phyloP scores from a whole-genome alignment of 805 yeast genomes.

The Starmerella etchellsii region DNA sequence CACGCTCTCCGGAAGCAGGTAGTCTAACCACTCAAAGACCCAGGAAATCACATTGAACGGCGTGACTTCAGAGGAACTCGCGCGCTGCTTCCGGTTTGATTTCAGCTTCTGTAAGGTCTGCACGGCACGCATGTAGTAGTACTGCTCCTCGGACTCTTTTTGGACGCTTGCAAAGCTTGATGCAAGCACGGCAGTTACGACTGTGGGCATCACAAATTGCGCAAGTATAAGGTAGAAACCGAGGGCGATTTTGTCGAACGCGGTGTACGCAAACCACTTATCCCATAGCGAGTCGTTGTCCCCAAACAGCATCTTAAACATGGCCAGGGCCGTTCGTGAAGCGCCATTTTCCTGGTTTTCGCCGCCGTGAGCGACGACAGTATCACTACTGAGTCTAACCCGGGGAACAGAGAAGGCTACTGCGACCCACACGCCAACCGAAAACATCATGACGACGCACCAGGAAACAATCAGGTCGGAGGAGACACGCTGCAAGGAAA shows the following conservation, averaged over 20 bases:
- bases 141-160: conserved; percentile 1
- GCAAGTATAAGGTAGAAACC: conserved; percentile 3
- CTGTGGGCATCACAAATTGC: conserved; percentile 4
- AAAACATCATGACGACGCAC: conserved; percentile 5
- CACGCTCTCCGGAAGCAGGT: neutral
- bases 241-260: conserved; percentile 2
- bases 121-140: conserved; percentile 2
- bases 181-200: conserved; percentile 6
- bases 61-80: neutral
- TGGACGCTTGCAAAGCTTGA: conserved; percentile 2
- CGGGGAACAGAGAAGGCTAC: conserved; percentile 5
- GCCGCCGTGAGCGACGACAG: no score
- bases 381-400: neutral
- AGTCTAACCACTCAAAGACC: neutral
- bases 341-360: neutral
- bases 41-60: conserved; percentile 1
- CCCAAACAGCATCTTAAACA: conserved; percentile 7
- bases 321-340: conserved; percentile 4
- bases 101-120: conserved; percentile 1
- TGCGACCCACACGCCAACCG: conserved; percentile 7
- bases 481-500: conserved; percentile 2
- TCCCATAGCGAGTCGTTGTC: conserved; percentile 5
- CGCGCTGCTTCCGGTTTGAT: neutral
- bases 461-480: conserved; percentile 3
- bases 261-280: neutral